These are phyloP conservation scores for Epichloe sp. DNA, from an alignment of 2,329 filamentous ascomycete genomes.

Conservation along the genomic window DNA sequence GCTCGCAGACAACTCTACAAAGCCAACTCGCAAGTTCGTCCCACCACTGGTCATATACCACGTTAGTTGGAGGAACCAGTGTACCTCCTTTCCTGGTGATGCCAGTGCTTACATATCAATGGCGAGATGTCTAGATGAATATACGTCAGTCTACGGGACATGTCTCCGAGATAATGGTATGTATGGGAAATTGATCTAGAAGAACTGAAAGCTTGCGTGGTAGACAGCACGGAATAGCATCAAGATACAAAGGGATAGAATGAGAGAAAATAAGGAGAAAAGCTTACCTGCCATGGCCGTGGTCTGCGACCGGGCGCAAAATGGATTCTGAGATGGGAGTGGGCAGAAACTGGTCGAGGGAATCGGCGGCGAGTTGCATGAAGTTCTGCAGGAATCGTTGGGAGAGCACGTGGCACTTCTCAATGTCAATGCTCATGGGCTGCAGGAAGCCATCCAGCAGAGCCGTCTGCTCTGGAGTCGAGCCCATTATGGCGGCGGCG, in stretches of 20 bases:
- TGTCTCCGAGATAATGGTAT: background rate
- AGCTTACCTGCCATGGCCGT: conserved; percentile 36
- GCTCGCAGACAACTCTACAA: conserved; percentile 44
- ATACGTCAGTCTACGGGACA: conserved; percentile 4
- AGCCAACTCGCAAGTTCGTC: conserved; percentile 55
- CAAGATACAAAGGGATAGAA: background rate
- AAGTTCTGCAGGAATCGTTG: conserved; percentile 34
- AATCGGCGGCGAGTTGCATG: conserved; percentile 35
- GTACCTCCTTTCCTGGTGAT: conserved; percentile 14
- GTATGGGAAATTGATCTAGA: background rate
- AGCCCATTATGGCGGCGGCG: background rate
- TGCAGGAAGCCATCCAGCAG: conserved; percentile 32
- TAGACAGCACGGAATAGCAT: no score
- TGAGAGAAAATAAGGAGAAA: background rate
- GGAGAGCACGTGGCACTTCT: conserved; percentile 33
- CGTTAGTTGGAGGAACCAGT: background rate
- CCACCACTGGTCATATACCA: conserved; percentile 38
- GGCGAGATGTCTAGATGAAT: conserved; percentile 36
- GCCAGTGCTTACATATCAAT: conserved; percentile 47
- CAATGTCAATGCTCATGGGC: conserved; percentile 35
- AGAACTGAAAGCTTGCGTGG: background rate
- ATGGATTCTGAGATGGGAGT: conserved; percentile 50
- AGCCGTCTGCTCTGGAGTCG: conserved; percentile 3
- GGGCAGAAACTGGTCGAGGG: conserved; percentile 42
- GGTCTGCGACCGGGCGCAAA: conserved; percentile 31